A percentile compares a stretch with the other conserved stretches of the same genome.
These are phyloP conservation scores for Zelopaecilomyces penicillatus DNA, from an alignment of 2,329 filamentous ascomycete genomes.

Conservation along the genomic window DNA sequence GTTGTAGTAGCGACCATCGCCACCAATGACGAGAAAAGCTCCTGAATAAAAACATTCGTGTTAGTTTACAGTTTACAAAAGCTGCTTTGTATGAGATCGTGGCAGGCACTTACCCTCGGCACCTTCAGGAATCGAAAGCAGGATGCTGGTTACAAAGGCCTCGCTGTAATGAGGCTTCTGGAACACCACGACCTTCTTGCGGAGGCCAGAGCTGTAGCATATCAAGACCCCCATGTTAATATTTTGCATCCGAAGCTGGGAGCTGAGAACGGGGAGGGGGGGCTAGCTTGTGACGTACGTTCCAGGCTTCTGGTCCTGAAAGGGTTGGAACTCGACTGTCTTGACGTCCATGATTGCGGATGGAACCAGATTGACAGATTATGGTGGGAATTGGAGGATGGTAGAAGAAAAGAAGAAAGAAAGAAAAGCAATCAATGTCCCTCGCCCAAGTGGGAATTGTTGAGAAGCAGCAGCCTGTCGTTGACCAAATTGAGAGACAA, in stretches of 20 bases:
- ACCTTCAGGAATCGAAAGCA: conserved; percentile 93
- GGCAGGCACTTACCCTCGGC: conserved; percentile 51
- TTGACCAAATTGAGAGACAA: conserved; percentile 1
- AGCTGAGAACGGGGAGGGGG: conserved; percentile 14
- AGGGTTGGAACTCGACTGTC: conserved; percentile 75
- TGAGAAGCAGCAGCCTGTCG: conserved; percentile 12
- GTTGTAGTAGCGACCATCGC: conserved; percentile 96
- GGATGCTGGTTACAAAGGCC: conserved; percentile 86
- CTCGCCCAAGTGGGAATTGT: conserved; percentile 4
- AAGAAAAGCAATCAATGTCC: background rate
- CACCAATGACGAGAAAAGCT: conserved; percentile 89
- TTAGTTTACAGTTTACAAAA: background rate
- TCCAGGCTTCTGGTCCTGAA: conserved; percentile 96
- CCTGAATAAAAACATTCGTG: conserved; percentile 25
- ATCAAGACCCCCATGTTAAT: conserved; percentile 9
- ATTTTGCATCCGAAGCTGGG: background rate
- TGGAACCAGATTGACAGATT: background rate
- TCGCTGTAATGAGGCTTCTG: conserved; percentile 94
- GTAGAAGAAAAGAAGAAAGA: background rate
- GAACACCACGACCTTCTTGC: conserved; percentile 98
- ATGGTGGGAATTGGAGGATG: background rate
- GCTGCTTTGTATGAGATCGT: too few relatives aligned
- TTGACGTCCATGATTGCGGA: conserved; percentile 56
- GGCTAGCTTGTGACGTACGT: conserved; percentile 62
- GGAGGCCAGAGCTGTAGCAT: conserved; percentile 73